phyloP scores from a whole-genome alignment of 2,329 filamentous ascomycete genomes.

The Aulographum hederae region DNA sequence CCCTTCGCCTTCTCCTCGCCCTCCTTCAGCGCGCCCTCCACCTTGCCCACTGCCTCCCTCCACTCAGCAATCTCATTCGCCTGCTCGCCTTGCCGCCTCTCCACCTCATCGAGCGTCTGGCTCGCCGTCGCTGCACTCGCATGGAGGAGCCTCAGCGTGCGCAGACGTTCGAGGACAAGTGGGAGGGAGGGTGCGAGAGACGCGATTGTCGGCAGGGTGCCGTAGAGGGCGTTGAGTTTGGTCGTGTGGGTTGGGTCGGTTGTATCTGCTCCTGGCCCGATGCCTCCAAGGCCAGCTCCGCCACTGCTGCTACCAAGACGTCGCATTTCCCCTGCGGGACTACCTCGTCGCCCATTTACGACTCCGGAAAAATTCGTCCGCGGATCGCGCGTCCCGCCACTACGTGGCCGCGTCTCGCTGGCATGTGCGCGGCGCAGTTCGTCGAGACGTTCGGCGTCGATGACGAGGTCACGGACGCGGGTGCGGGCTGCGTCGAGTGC shows the following conservation, averaged over 20 bases:
- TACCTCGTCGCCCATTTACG: too few relatives aligned
- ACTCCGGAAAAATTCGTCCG: too few relatives aligned
- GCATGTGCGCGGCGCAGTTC: conserved; percentile 25
- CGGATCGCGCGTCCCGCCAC: too few relatives aligned
- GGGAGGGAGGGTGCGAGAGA: conserved; percentile 70
- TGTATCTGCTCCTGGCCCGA: too few relatives aligned
- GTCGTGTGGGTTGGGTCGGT: conserved; percentile 13
- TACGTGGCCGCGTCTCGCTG: too few relatives aligned
- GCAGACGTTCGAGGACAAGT: conserved; percentile 64
- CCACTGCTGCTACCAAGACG: too few relatives aligned
- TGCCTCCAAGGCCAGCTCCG: too few relatives aligned
- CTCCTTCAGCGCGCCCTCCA: conserved; percentile 57
- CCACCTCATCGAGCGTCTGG: conserved; percentile 58
- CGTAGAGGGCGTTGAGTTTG: conserved; percentile 85
- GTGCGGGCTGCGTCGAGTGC: conserved; percentile 24
- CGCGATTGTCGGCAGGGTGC: conserved; percentile 75
- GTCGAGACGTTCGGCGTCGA: conserved; percentile 55
- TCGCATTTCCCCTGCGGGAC: too few relatives aligned
- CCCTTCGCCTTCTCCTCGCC: conserved; percentile 51
- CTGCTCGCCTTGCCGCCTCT: conserved; percentile 67
- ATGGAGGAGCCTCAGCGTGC: conserved; percentile 70
- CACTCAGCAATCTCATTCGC: conserved; percentile 69
- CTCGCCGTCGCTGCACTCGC: conserved; percentile 69
- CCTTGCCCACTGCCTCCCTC: conserved; percentile 60
- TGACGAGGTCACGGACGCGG: conserved; percentile 48